Conservation (phyloP, 768 basidiomycete genomes). For the Holtermanniella nyarrowii region DNA sequence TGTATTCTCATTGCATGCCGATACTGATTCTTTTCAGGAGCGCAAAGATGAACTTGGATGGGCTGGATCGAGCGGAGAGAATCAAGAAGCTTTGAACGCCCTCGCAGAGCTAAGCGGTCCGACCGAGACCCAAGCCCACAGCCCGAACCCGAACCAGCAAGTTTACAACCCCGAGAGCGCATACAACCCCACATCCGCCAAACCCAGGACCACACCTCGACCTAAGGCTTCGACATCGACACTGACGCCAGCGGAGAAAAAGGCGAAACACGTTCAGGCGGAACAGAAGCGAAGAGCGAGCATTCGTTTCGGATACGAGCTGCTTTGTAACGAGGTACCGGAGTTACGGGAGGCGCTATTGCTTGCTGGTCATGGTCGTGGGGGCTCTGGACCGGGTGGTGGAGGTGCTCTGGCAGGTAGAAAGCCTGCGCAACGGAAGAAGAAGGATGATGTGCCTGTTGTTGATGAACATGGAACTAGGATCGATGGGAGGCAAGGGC, state of each 20-base stretch:
- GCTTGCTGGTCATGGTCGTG: background rate
- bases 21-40: background rate
- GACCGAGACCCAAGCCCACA: background rate
- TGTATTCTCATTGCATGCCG: background rate
- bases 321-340: constrained; percentile 73
- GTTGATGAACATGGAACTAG: constrained; percentile 51
- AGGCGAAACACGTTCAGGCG: constrained; percentile 84
- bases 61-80: no score
- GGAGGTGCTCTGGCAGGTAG: constrained; percentile 48
- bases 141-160: background rate
- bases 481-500: constrained; percentile 74
- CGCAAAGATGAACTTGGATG: no score
- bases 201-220: background rate
- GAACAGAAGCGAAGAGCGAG: constrained; percentile 91
- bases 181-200: background rate
- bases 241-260: constrained; percentile 59
- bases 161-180: background rate
- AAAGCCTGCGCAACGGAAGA: constrained; percentile 29
- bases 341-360: constrained; percentile 57
- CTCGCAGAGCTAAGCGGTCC: background rate
- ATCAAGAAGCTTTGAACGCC: background rate
- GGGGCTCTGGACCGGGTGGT: constrained; percentile 51
- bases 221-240: constrained; percentile 45
- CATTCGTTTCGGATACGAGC: constrained; percentile 79
- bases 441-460: constrained; percentile 17